A percentile compares a stretch with the other conserved stretches of the same genome.
phyloP scores from a whole-genome alignment of 2,329 filamentous ascomycete genomes.

The Trichoderma cornu-damae region DNA sequence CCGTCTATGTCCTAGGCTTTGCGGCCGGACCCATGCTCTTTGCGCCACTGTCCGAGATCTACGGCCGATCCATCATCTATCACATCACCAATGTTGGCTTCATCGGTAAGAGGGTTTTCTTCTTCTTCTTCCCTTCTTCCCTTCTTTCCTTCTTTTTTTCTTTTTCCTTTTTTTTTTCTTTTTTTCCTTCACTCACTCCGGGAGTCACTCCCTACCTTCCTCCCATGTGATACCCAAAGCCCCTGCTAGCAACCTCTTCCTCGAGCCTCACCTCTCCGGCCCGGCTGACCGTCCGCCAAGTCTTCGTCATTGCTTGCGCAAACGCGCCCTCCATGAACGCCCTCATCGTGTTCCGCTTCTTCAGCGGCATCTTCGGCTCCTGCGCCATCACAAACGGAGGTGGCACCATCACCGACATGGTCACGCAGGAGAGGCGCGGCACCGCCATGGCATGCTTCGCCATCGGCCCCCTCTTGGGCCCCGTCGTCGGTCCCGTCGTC shows the following conservation, averaged over 20 bases:
- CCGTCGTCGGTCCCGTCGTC: conserved; percentile 38
- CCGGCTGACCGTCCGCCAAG: conserved; percentile 14
- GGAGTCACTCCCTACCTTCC: too few species aligned
- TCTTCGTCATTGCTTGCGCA: conserved; percentile 48
- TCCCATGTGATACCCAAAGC: background rate
- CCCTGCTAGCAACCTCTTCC: background rate
- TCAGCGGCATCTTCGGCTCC: conserved; percentile 58
- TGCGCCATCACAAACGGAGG: conserved; percentile 60
- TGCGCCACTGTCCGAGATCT: conserved; percentile 57
- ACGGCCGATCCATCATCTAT: conserved; percentile 52
- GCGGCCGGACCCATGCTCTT: conserved; percentile 54
- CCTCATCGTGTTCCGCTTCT: conserved; percentile 55
- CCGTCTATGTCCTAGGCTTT: conserved; percentile 61
- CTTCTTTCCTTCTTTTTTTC: too few species aligned
- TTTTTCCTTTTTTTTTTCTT: too few species aligned
- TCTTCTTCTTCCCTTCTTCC: too few species aligned
- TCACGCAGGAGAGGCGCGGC: conserved; percentile 52
- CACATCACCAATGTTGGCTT: conserved; percentile 55
- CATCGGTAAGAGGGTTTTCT: conserved; percentile 28
- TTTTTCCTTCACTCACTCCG: too few species aligned
- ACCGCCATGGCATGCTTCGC: conserved; percentile 49
- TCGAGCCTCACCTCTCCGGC: background rate
- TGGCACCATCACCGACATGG: conserved; percentile 61
- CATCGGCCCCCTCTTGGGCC: conserved; percentile 37
- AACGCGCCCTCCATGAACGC: conserved; percentile 44